Base-by-base conservation (phyloP, 148 eudicot species). In the Fagopyrum homotropicum region DNA sequence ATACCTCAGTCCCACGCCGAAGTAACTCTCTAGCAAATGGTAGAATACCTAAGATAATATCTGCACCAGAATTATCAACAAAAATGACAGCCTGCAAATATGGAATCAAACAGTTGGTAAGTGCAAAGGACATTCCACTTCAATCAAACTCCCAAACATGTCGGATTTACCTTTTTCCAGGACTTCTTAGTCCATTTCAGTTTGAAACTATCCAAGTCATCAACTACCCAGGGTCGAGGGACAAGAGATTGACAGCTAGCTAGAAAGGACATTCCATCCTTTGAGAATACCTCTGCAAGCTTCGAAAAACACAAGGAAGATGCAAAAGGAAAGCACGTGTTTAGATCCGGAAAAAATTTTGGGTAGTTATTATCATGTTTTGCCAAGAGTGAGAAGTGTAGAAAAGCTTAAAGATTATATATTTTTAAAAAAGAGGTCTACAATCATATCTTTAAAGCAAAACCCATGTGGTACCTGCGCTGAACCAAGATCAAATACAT, bases 21-120 rank as follows among this genome's bases (percentile, higher is more conserved):
- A 96, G 93, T 79, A 96, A 82, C 83, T 96, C 99, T 77, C 99
- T 88, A 7, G 95, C 99, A 88, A 96, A 96, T 71, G 98, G 99
- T 77, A 96, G 81, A 82, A 96, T 86, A 57, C 99, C 99, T 86
- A 96, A 81, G 78, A 96, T 82, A 47, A 92, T 82, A 83, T 96
- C 99, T 54, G 99, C 99, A 75, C 99, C 99, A 77, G 98, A 96
- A 78, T 96, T 96, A 82, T 96, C 99, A 43, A 90, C 98, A 86
- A 96, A 90, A 60, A 96, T 89, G 79, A 96, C 88, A 79, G 86
- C 99, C 99, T 96, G 90, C 29, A 71, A 80, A 60, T 56, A 73
- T 45, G 46, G 14, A 72, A 81, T 75, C 11, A 76, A 73, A 76
- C 73, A 51, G 72, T 12, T 26, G 35, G 75, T 87, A 69, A 87